A percentile compares a stretch with the other conserved stretches of the same genome.
These are phyloP conservation scores for Heterobasidion parviporum DNA, from an alignment of 1,284 basidiomycete genomes.

Conservation along the genomic window DNA sequence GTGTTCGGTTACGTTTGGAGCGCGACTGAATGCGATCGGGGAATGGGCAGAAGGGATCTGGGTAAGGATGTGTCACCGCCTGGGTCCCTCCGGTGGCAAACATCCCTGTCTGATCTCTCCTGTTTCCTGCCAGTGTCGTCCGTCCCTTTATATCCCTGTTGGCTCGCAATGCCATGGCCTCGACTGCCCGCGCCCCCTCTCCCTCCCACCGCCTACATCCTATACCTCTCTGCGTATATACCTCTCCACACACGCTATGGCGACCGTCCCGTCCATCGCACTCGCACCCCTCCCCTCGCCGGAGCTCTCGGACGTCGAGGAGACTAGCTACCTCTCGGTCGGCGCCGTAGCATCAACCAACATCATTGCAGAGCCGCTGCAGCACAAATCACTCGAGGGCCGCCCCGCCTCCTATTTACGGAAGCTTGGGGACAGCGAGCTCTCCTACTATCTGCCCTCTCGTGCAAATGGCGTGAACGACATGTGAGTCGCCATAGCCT, in stretches of 20 bases:
- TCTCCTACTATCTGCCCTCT: constrained; percentile 67
- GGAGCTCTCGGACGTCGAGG: constrained; percentile 4
- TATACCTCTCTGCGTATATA: background rate
- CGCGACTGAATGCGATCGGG: no score
- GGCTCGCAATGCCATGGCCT: background rate
- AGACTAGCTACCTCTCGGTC: background rate
- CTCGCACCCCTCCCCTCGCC: constrained; percentile 4
- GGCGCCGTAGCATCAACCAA: background rate
- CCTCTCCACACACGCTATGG: background rate
- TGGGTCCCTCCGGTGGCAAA: no score
- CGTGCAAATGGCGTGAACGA: constrained; percentile 74
- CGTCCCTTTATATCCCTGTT: no score
- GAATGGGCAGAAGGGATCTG: no score
- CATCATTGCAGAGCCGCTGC: background rate
- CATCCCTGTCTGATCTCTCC: no score
- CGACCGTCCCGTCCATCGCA: background rate
- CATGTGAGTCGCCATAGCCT: constrained; percentile 41
- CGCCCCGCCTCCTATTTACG: constrained; percentile 25
- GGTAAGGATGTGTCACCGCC: no score
- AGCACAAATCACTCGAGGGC: background rate
- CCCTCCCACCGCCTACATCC: background rate
- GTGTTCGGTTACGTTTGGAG: no score
- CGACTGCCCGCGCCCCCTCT: background rate
- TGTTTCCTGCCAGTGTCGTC: no score
- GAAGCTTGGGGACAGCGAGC: constrained; percentile 54